Conservation (phyloP, 2,329 filamentous ascomycete species). For the Myriosclerotinia scirpicola region DNA sequence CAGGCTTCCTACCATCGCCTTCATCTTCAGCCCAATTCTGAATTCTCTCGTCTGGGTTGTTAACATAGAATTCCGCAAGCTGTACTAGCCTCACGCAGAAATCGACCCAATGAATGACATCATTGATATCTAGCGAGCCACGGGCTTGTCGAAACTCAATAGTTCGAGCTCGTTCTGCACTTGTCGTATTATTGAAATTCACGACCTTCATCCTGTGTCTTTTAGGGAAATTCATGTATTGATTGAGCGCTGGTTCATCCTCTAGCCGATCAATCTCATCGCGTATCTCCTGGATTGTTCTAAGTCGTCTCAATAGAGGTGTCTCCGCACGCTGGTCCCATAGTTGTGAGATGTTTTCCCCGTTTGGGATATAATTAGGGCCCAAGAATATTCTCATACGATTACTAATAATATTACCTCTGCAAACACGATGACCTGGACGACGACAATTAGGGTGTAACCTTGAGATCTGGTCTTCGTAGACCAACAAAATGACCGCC, state of each 20-base stretch:
- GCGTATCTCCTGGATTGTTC: conserved; percentile 12
- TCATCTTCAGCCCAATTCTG: conserved; percentile 18
- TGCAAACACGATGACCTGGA: conserved; percentile 26
- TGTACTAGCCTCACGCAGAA: conserved; percentile 33
- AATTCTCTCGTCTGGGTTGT: conserved; percentile 22
- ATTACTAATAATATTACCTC: conserved; percentile 30
- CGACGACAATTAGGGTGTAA: conserved; percentile 34
- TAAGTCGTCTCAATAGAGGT: not conserved
- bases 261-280: not conserved
- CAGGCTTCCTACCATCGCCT: not conserved
- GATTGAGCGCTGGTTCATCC: not conserved
- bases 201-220: conserved; percentile 20
- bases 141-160: conserved; percentile 36
- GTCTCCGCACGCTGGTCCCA: not conserved
- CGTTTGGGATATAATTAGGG: not conserved
- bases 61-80: conserved; percentile 29
- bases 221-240: conserved; percentile 28
- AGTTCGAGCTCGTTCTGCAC: conserved; percentile 24
- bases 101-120: conserved; percentile 33
- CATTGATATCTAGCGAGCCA: conserved; percentile 27
- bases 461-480: conserved; percentile 34
- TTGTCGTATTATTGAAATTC: conserved; percentile 28
- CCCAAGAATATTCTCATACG: conserved; percentile 18
- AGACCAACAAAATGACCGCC: conserved; percentile 34
- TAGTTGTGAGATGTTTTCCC: not conserved